phyloP scores from a whole-genome alignment of 2,329 filamentous ascomycete genomes.

The Sarocladium strictum region DNA sequence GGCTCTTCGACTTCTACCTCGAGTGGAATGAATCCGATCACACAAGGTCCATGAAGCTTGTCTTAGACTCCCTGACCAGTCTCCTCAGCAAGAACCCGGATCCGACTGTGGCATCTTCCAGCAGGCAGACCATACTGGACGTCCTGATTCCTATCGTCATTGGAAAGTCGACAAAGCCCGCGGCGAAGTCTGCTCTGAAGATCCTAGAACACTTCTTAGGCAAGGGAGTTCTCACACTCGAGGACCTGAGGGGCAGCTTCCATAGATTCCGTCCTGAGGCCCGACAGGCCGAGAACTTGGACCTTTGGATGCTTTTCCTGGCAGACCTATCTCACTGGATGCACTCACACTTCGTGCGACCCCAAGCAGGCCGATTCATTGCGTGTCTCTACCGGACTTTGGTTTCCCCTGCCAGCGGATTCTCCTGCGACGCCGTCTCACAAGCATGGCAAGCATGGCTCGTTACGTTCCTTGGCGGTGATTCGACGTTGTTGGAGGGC shows the following conservation, averaged over 20 bases:
- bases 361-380: constrained; percentile 55
- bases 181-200: constrained; percentile 65
- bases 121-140: constrained; percentile 41
- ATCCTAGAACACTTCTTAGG: constrained; percentile 59
- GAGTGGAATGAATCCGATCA: constrained; percentile 64
- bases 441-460: constrained; percentile 52
- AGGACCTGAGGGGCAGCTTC: constrained; percentile 40
- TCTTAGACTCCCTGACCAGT: constrained; percentile 51
- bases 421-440: constrained; percentile 25
- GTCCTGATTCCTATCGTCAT: constrained; percentile 54
- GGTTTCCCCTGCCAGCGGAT: constrained; percentile 22
- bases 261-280: constrained; percentile 3
- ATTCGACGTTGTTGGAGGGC: constrained; percentile 50
- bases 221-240: constrained; percentile 49
- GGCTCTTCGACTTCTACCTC: constrained; percentile 56
- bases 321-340: constrained; percentile 49
- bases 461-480: constrained; percentile 39
- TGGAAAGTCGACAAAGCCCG: constrained; percentile 53
- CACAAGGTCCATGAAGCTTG: constrained; percentile 56
- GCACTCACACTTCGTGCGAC: constrained; percentile 50
- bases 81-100: constrained; percentile 46
- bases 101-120: constrained; percentile 25
- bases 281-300: constrained; percentile 11
- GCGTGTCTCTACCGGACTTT: constrained; percentile 49
- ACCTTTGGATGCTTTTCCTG: constrained; percentile 46